Evolutionary conservation across 345 rosid species (phyloP), one percentile per base, ranked within the genome.

Genomic region (Gossypium anomalum): DNA sequence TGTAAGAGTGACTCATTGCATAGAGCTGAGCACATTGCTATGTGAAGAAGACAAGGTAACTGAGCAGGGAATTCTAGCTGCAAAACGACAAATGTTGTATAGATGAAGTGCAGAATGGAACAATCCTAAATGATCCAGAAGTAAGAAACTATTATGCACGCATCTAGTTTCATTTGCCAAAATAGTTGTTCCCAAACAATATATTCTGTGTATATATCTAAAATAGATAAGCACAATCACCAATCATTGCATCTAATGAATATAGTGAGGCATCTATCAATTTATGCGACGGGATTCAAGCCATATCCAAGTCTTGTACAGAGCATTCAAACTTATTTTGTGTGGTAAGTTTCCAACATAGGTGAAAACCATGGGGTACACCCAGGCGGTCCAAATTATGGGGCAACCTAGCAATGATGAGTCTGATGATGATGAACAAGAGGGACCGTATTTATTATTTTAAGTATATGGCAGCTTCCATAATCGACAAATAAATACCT

Each of bases 41-140:
- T 79, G 76, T 91, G 93, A 76, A 91, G 97, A 87, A 95, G 94
- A 88, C 97, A 90, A 58, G 97, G 96, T 83, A 88, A 78, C 82
- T 93, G 91, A 71, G 99, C 98, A 67, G 99, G 99, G 70, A 86
- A 73, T 66, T 93, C 98, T 75, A 93, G 88, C 99, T 95, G 93
- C 81, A 81, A 83, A 81, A 79, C 34, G 70, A 76, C 45, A 34
- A 67, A 73, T 73, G 68, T 68, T 65, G 73, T 55, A 66, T 63
- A 27, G 65, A 77, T 77, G 75, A 16, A 69, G 61, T 41, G 76
- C 67, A 58, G 57, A 61, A 4, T 44, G 66, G 16, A 25, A 19
- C 11, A 23, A 67, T 6, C 71, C 56, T 45, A 47, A 45, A 67
- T 67, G 71, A 49, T 45, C n/a, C 55, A 67, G 38, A 65, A 62